These are phyloP conservation scores for Bipolaris victoriae DNA, from an alignment of 2,329 filamentous ascomycete species.

Conservation along the genomic window DNA sequence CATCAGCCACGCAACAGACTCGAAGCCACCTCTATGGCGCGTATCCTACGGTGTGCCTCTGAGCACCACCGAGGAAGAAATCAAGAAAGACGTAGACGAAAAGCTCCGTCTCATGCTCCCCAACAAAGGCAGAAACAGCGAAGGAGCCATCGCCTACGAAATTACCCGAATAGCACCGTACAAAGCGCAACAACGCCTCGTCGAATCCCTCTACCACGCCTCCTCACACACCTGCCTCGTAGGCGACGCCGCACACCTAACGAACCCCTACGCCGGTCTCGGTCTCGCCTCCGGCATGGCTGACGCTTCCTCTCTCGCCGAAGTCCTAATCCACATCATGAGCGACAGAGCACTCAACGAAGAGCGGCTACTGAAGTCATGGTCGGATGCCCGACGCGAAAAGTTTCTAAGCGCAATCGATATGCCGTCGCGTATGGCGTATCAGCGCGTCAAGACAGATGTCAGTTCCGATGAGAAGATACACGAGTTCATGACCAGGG, in stretches of 20 bases:
- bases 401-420: conserved; percentile 48
- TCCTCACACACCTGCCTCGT: conserved; percentile 39
- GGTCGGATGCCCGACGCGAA: conserved; percentile 42
- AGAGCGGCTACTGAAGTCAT: conserved; percentile 41
- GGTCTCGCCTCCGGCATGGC: conserved; percentile 46
- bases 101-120: conserved; percentile 44
- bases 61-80: conserved; percentile 38
- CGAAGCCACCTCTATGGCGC: conserved; percentile 46
- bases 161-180: conserved; percentile 49
- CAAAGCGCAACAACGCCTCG: conserved; percentile 51
- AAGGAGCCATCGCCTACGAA: conserved; percentile 31
- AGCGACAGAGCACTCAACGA: conserved; percentile 17
- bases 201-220: conserved; percentile 31
- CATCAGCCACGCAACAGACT: conserved; percentile 31
- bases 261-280: conserved; percentile 48
- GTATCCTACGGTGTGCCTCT: conserved; percentile 50
- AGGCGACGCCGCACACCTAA: conserved; percentile 52
- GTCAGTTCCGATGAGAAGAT: conserved; percentile 37
- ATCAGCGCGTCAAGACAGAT: conserved; percentile 33
- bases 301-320: conserved; percentile 40
- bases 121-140: conserved; percentile 22
- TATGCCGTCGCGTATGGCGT: conserved; percentile 38
- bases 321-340: conserved; percentile 37
- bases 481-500: conserved; percentile 27
- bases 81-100: conserved; percentile 32